These are phyloP conservation scores for Rhodosporidiobolus odoratus DNA, from an alignment of 768 basidiomycete genomes.

Conservation along the genomic window DNA sequence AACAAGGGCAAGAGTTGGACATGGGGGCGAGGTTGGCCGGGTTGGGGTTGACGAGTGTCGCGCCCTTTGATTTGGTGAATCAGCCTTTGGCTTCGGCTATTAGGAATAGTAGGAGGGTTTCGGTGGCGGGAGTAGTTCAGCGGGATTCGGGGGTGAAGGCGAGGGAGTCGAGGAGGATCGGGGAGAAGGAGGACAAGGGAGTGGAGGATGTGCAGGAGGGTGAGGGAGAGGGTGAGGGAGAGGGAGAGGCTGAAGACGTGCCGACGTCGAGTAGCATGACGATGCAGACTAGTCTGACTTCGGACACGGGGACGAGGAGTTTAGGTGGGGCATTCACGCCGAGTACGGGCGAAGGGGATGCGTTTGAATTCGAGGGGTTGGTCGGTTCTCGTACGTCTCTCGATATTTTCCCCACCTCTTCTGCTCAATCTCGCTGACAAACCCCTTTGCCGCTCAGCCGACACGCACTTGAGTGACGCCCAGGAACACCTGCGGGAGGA, in stretches of 20 bases:
- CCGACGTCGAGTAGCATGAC: slow-evolving; percentile 17
- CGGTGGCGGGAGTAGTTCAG: not conserved
- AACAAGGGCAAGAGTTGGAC: not conserved
- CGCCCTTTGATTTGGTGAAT: not conserved
- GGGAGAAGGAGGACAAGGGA: too few species aligned
- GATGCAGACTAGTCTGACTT: slow-evolving; percentile 16
- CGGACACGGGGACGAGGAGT: slow-evolving; percentile 7
- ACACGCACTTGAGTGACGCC: slow-evolving; percentile 1
- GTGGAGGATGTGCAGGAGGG: too few species aligned
- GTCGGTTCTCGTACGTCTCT: slow-evolving; percentile 27
- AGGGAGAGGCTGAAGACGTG: not conserved
- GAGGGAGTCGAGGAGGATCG: not conserved
- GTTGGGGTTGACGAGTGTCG: slow-evolving; percentile 6
- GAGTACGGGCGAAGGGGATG: slow-evolving; percentile 23
- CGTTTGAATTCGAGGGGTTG: slow-evolving; percentile 34
- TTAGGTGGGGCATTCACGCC: slow-evolving; percentile 6
- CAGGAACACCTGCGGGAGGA: not conserved
- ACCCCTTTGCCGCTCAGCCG: not conserved
- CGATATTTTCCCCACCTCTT: not conserved
- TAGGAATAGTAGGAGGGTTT: too few species aligned
- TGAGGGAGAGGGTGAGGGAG: not conserved
- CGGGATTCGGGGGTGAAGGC: not conserved
- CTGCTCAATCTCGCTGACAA: not conserved
- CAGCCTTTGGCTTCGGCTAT: too few species aligned
- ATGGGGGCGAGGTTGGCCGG: slow-evolving; percentile 14